Percentiles rank a stretch among this genome's conserved stretches.
phyloP scores from a whole-genome alignment of 768 basidiomycete species.

The Pisolithus tinctorius region DNA sequence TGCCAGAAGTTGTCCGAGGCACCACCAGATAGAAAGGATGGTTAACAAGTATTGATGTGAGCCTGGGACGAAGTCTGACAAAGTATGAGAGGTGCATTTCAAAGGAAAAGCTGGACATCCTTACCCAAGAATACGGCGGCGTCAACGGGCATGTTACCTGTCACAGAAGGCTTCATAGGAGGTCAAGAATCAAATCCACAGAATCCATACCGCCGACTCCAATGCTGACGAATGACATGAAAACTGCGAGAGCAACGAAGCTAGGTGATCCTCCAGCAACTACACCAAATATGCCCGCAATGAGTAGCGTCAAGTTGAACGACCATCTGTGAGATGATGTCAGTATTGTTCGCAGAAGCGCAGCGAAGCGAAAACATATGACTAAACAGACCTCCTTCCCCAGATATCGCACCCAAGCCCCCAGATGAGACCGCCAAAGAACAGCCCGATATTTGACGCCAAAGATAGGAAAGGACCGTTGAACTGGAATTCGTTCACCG shows the following conservation, averaged over 20 bases:
- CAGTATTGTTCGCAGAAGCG: neutral
- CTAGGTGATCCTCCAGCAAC: slow-evolving; percentile 40
- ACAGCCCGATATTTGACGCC: slow-evolving; percentile 46
- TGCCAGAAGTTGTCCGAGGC: slow-evolving; percentile 46
- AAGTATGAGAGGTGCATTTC: neutral
- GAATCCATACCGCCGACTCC: slow-evolving; percentile 39
- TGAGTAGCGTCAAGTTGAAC: slow-evolving; percentile 49
- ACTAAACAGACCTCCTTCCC: slow-evolving; percentile 35
- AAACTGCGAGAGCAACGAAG: slow-evolving; percentile 42
- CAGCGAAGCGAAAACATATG: neutral
- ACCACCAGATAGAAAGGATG: slow-evolving; percentile 54
- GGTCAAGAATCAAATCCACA: neutral
- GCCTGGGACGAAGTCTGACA: slow-evolving; percentile 43
- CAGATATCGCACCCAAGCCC: slow-evolving; percentile 45
- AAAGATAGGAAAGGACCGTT: slow-evolving; percentile 43
- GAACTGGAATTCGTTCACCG: slow-evolving; percentile 43
- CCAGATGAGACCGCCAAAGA: slow-evolving; percentile 46
- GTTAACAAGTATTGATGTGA: slow-evolving; percentile 55
- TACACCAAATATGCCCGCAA: slow-evolving; percentile 48
- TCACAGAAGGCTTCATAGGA: neutral
- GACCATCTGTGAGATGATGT: slow-evolving; percentile 30
- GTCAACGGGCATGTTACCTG: slow-evolving; percentile 51
- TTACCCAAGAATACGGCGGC: slow-evolving; percentile 45
- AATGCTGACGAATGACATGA: slow-evolving; percentile 39
- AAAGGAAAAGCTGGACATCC: neutral